Percentiles rank a stretch among this genome's conserved stretches.
These are phyloP conservation scores for Hymenoscyphus repandus DNA, from an alignment of 2,329 filamentous ascomycete genomes.

Conservation along the genomic window DNA sequence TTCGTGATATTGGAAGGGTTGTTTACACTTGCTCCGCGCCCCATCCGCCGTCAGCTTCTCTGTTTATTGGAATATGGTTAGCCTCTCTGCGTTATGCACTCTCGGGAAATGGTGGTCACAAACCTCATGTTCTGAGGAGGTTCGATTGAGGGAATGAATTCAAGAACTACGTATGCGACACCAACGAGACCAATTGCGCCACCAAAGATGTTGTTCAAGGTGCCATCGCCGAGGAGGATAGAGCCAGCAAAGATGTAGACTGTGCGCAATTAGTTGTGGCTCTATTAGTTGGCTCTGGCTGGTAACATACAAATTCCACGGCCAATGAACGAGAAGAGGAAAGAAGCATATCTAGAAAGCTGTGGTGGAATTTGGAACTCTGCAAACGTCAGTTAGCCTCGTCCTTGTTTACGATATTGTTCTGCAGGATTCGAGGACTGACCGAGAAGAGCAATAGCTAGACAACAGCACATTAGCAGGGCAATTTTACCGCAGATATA, in stretches of 20 bases:
- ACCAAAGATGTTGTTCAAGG: conserved; percentile 70
- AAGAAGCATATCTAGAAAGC: conserved; percentile 87
- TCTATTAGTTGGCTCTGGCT: background rate
- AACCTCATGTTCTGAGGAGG: conserved; percentile 51
- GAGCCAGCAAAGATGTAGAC: conserved; percentile 96
- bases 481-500: background rate
- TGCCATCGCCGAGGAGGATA: conserved; percentile 66
- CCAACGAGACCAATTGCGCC: conserved; percentile 73
- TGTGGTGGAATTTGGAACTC: conserved; percentile 96
- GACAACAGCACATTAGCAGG: conserved; percentile 19
- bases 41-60: conserved; percentile 23
- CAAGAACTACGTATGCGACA: conserved; percentile 67
- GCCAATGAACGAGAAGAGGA: conserved; percentile 96
- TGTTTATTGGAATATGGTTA: background rate
- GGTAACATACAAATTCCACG: conserved; percentile 79
- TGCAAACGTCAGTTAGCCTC: conserved; percentile 22
- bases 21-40: conserved; percentile 24
- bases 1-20: background rate
- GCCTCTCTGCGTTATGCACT: background rate
- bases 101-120: background rate
- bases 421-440: conserved; percentile 9
- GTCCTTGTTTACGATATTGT: background rate
- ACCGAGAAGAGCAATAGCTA: conserved; percentile 65
- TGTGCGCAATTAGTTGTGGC: conserved; percentile 36
- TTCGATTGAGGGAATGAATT: conserved; percentile 74